phyloP scores from a whole-genome alignment of 2,329 filamentous ascomycete genomes.

The Botrytis hyacinthi region DNA sequence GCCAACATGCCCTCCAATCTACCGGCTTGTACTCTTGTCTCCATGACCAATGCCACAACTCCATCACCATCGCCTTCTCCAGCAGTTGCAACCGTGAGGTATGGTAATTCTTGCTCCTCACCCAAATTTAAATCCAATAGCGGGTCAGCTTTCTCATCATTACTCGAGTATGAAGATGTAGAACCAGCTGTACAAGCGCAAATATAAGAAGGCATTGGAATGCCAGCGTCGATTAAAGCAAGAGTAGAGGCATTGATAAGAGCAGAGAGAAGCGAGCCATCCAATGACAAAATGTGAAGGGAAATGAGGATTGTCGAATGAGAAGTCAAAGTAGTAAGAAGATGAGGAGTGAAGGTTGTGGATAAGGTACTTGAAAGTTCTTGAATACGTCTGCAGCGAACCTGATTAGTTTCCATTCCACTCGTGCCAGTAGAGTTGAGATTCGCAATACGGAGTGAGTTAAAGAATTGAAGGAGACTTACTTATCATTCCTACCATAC shows the following conservation, averaged over 20 bases:
- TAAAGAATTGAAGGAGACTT: constrained; percentile 38
- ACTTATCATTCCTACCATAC: constrained; percentile 76
- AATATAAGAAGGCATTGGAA: constrained; percentile 92
- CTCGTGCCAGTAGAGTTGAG: neutral
- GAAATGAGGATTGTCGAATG: constrained; percentile 80
- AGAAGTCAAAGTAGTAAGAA: constrained; percentile 87
- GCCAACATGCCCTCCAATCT: constrained; percentile 90
- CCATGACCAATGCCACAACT: constrained; percentile 78
- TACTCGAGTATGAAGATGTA: constrained; percentile 62
- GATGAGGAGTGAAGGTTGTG: constrained; percentile 70
- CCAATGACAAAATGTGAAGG: constrained; percentile 83
- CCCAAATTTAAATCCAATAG: constrained; percentile 74
- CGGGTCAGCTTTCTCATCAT: constrained; percentile 70
- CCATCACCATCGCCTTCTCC: constrained; percentile 62
- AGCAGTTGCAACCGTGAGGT: constrained; percentile 79
- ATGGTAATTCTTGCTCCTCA: constrained; percentile 86
- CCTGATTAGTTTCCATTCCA: constrained; percentile 17
- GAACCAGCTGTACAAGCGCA: constrained; percentile 84
- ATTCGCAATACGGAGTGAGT: neutral
- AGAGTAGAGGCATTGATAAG: constrained; percentile 90
- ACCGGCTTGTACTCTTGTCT: constrained; percentile 79
- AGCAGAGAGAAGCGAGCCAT: constrained; percentile 85
- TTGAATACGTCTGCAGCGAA: constrained; percentile 63
- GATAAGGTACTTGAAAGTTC: constrained; percentile 80
- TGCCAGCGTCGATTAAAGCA: constrained; percentile 88